phyloP scores from a whole-genome alignment of 2,329 filamentous ascomycete genomes.

The Fusarium sp. region DNA sequence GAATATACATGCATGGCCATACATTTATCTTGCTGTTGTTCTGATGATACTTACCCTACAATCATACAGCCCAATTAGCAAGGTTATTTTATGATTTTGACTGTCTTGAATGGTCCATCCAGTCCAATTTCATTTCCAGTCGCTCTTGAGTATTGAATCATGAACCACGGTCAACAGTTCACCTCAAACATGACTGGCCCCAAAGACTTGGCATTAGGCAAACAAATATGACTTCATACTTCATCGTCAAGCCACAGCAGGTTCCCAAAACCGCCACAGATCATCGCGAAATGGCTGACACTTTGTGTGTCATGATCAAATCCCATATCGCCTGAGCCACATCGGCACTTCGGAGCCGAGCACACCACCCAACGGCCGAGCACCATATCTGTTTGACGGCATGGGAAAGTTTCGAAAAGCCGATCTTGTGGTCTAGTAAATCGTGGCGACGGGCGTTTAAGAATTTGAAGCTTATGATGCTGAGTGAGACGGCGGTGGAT shows the following conservation, averaged over 20 bases:
- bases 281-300: not conserved
- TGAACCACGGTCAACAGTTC: not conserved
- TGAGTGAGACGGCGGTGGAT: not conserved
- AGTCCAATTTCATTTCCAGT: not conserved
- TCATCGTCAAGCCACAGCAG: not conserved
- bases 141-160: not conserved
- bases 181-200: not conserved
- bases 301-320: slow-evolving; percentile 2
- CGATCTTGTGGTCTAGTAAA: not conserved
- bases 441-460: not conserved
- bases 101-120: not conserved
- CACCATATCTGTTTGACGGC: not conserved
- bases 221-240: not conserved
- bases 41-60: not conserved
- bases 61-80: not conserved
- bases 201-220: not conserved
- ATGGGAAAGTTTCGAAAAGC: slow-evolving; percentile 12
- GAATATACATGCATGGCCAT: slow-evolving; percentile 19
- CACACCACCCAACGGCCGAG: slow-evolving; percentile 18
- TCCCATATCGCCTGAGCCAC: not conserved
- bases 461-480: not conserved
- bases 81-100: not conserved
- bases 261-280: not conserved
- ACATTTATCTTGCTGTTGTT: not conserved
- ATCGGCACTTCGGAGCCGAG: slow-evolving; percentile 24